Base-by-base conservation (phyloP, 73 alveolate species). In the Paramecium sonneborni region DNA sequence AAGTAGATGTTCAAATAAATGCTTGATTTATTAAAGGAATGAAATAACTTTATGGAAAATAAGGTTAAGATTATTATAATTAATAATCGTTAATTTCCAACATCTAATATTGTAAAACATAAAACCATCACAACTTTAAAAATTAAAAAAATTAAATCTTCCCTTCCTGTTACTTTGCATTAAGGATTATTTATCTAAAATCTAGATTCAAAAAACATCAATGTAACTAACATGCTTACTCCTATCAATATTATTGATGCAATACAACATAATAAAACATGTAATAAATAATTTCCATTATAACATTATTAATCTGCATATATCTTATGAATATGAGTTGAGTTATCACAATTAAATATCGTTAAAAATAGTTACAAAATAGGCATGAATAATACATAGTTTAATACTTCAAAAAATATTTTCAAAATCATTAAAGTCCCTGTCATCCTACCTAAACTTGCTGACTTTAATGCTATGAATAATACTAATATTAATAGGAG, bases 271-370 rank as follows among this genome's bases (percentile, higher is more conserved):
- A 86, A 86, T 30, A 86, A 86, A 18, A 72, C 82, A 23, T 86
- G 93, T 12, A 86, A 76, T 41, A 86, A 86, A 86, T 86, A 62
- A 58, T 86, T 86, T 58, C 93, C 93, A 41, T 37, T 39, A 58
- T 86, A 86, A 76, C 93, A 86, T 67, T 58, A 34, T 57, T 26
- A 35, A 38, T 86, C 93, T 38, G 30, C 34, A 24, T 62, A 86
- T 28, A 58, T 38, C 44, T 62, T 86, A 38, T 86, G 93, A 12
- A 34, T 86, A 21, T 86, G 48, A 37, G 93, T 58, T 57, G 85
- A 5, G 41, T 35, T 32, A 86, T 72, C 70, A 86, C 86, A 72
- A 72, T 72, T 35, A 18, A 72, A 72, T 34, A 72, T 72, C 8
- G 86, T 72, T 37, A 72, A 72, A 41, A 72, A 72, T 34, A 72